These are phyloP conservation scores for Nicotiana otophora DNA, from an alignment of 257 asterid species.

Conservation along the genomic window DNA sequence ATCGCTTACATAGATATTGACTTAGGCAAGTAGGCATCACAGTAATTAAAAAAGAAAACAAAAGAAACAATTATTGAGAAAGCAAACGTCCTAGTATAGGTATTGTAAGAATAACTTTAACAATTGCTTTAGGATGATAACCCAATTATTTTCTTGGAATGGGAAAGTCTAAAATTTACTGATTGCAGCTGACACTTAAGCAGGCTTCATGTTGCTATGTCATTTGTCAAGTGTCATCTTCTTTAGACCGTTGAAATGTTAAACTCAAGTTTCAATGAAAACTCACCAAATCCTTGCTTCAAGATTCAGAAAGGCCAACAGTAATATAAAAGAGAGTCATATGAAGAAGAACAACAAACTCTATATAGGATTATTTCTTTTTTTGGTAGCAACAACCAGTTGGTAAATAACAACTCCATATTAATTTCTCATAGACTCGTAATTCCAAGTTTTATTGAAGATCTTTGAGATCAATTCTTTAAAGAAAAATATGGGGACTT, in stretches of 20 bases:
- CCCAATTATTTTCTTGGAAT: neutral
- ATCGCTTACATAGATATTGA: neutral
- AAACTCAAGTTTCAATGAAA: conserved; percentile 9
- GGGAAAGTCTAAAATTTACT: no score
- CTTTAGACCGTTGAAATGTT: conserved; percentile 18
- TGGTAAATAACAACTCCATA: conserved; percentile 25
- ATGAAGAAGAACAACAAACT: conserved; percentile 5
- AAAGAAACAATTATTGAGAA: neutral
- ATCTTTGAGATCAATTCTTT: neutral
- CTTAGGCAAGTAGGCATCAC: no score
- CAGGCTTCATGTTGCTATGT: neutral
- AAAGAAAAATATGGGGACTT: conserved; percentile 27
- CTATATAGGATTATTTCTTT: neutral
- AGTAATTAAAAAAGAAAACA: neutral
- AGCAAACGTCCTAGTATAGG: neutral
- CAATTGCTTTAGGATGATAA: neutral
- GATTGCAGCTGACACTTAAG: no score
- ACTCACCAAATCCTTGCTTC: conserved; percentile 36
- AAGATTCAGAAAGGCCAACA: conserved; percentile 35
- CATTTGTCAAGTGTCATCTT: conserved; percentile 8
- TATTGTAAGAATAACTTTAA: neutral
- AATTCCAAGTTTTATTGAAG: neutral
- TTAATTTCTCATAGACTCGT: neutral
- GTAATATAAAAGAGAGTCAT: neutral
- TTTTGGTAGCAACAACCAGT: conserved; percentile 47